Conservation (phyloP, 495 filamentous ascomycete genomes). For the Aspergillus biplanus region DNA sequence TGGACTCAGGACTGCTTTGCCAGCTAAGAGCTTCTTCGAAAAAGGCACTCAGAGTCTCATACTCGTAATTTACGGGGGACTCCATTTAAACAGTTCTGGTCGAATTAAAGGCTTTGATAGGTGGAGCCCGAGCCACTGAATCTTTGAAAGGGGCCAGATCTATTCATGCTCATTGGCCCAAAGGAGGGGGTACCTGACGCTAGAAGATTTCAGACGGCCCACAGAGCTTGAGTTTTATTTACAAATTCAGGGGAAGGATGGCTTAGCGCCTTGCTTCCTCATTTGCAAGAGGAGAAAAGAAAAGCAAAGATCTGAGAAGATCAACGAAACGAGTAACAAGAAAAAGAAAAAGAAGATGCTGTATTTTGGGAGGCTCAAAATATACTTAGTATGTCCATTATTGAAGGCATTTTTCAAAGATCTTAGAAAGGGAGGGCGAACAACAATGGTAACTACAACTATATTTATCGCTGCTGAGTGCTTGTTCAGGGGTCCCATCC, state of each 20-base stretch:
- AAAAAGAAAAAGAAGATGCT: neutral
- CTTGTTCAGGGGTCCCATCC: neutral
- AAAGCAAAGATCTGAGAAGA: neutral
- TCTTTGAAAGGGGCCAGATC: neutral
- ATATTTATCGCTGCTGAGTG: slow-evolving; percentile 1
- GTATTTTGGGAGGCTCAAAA: neutral
- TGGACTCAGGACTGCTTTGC: no score
- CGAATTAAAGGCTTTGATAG: slow-evolving; percentile 4
- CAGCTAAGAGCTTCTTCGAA: no score
- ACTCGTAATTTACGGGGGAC: slow-evolving; percentile 3
- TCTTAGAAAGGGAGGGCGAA: no score
- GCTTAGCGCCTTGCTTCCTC: slow-evolving; percentile 15
- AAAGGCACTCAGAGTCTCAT: no score
- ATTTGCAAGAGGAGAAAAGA: neutral
- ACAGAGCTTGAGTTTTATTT: slow-evolving; percentile 19
- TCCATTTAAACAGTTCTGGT: neutral
- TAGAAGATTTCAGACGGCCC: slow-evolving; percentile 20
- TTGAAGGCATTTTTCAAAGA: neutral
- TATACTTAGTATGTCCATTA: neutral
- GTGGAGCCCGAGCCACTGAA: neutral
- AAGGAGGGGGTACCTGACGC: slow-evolving; percentile 36
- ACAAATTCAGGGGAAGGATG: slow-evolving; percentile 5
- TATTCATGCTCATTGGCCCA: slow-evolving; percentile 27
- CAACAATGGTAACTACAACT: neutral
- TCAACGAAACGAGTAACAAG: neutral